Percentiles rank a stretch among this genome's conserved stretches.
Evolutionary conservation across 129 eudicot species (phyloP).

Genomic region (Ambrosia artemisiifolia): DNA sequence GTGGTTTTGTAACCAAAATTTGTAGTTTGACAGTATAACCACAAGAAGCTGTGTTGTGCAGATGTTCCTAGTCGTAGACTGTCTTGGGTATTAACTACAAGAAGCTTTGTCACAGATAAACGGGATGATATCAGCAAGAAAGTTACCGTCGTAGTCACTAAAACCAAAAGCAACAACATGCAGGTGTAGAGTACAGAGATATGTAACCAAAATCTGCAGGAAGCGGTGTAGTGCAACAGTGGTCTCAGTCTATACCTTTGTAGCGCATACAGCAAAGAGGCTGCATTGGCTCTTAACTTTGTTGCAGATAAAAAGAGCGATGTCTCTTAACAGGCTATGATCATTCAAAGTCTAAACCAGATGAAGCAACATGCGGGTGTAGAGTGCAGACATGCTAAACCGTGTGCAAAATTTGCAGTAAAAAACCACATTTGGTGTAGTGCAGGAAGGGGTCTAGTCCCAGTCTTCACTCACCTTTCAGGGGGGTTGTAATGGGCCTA

Average conservation of each 20-base stretch:
- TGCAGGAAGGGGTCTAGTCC: not conserved
- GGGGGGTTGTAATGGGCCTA: not conserved
- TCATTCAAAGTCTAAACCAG: not conserved
- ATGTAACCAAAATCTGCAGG: too few species aligned
- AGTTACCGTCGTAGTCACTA: not conserved
- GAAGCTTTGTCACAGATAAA: not conserved
- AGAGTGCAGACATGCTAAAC: conserved; percentile 6
- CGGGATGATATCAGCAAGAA: not conserved
- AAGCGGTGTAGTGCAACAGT: too few species aligned
- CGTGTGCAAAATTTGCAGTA: conserved; percentile 19
- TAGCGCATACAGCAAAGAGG: too few species aligned
- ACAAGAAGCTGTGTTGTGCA: too few species aligned
- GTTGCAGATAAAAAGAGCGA: too few species aligned
- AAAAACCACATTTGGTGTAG: not conserved
- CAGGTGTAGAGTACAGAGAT: too few species aligned
- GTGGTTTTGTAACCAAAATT: too few species aligned
- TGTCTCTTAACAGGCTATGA: not conserved
- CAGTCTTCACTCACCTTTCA: not conserved
- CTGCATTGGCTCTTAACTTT: too few species aligned
- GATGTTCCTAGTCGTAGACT: not conserved
- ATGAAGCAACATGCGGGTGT: not conserved
- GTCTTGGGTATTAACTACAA: not conserved
- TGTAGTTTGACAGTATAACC: too few species aligned
- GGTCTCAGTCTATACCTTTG: too few species aligned
- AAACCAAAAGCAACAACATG: too few species aligned